Conservation (phyloP, 352 stramenopile species). For the Phytopythium helicoides region DNA sequence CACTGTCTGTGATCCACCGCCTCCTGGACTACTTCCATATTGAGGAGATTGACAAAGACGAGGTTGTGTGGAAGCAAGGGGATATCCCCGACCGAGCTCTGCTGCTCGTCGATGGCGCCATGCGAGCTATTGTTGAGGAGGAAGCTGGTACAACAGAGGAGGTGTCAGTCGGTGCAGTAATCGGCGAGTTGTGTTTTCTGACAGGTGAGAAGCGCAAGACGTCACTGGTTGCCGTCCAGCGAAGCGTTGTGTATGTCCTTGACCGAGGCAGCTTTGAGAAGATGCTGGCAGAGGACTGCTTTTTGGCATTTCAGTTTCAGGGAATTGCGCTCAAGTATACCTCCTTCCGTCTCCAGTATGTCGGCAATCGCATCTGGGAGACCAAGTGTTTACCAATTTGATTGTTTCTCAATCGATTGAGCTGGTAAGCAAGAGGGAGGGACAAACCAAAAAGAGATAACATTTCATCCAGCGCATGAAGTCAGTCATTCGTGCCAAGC, state of each 20-base stretch:
- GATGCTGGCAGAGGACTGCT: slow-evolving; percentile 64
- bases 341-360: slow-evolving; percentile 74
- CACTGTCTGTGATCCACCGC: slow-evolving; percentile 53
- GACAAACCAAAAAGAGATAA: not conserved
- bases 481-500: too few species aligned
- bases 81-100: slow-evolving; percentile 48
- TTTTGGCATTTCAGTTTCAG: slow-evolving; percentile 75
- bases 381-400: slow-evolving; percentile 81
- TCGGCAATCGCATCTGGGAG: slow-evolving; percentile 84
- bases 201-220: slow-evolving; percentile 82
- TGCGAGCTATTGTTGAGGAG: slow-evolving; percentile 76
- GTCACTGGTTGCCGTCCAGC: slow-evolving; percentile 53
- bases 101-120: slow-evolving; percentile 55
- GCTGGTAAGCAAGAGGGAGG: not conserved
- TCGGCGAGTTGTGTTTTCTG: slow-evolving; percentile 76
- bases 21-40: slow-evolving; percentile 76
- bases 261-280: slow-evolving; percentile 47
- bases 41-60: slow-evolving; percentile 53
- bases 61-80: slow-evolving; percentile 71
- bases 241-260: slow-evolving; percentile 72
- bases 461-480: not conserved
- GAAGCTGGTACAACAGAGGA: slow-evolving; percentile 77
- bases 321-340: slow-evolving; percentile 72
- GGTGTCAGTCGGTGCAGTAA: slow-evolving; percentile 63
- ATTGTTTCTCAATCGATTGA: too few species aligned